Percentiles rank a stretch among this genome's conserved stretches.
Evolutionary conservation across 2,329 filamentous ascomycete species (phyloP).

Genomic region (Ceratocystis colombiana): DNA sequence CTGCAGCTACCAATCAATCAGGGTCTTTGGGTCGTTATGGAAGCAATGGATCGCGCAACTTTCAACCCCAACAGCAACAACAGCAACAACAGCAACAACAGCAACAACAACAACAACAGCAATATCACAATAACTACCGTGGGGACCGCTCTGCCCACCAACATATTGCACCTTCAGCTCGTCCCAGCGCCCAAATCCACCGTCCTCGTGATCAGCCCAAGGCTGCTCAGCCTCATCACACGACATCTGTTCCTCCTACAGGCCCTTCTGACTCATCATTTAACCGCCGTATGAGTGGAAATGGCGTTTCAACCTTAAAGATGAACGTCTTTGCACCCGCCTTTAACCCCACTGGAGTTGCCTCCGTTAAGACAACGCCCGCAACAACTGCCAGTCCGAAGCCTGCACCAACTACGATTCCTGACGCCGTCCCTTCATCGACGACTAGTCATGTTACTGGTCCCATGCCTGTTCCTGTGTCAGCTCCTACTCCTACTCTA

Average conservation of each 20-base stretch:
- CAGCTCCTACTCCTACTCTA: slow-evolving; percentile 33
- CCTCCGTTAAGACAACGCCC: slow-evolving; percentile 28
- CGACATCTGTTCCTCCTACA: slow-evolving; percentile 60
- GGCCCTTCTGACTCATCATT: slow-evolving; percentile 45
- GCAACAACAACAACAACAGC: slow-evolving; percentile 14
- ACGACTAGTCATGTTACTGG: not conserved
- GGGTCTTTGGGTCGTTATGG: slow-evolving; percentile 39
- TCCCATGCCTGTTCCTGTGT: slow-evolving; percentile 1
- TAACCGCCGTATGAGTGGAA: slow-evolving; percentile 43
- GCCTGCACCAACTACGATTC: slow-evolving; percentile 14
- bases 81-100: slow-evolving; percentile 14
- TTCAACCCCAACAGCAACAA: slow-evolving; percentile 27
- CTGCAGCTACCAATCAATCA: slow-evolving; percentile 40
- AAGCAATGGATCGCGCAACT: slow-evolving; percentile 36
- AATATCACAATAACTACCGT: slow-evolving; percentile 17
- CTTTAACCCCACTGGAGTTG: slow-evolving; percentile 60
- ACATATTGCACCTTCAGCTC: slow-evolving; percentile 9
- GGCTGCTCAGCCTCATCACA: slow-evolving; percentile 39
- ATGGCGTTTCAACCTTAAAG: slow-evolving; percentile 41
- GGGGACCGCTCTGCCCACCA: slow-evolving; percentile 15
- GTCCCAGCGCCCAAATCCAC: slow-evolving; percentile 10
- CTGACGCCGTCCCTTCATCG: not conserved
- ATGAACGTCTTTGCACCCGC: slow-evolving; percentile 63
- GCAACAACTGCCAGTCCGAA: slow-evolving; percentile 12
- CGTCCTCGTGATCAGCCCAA: slow-evolving; percentile 14